These are phyloP conservation scores for Akanthomyces muscarius DNA, from an alignment of 2,329 filamentous ascomycete genomes.

Conservation along the genomic window DNA sequence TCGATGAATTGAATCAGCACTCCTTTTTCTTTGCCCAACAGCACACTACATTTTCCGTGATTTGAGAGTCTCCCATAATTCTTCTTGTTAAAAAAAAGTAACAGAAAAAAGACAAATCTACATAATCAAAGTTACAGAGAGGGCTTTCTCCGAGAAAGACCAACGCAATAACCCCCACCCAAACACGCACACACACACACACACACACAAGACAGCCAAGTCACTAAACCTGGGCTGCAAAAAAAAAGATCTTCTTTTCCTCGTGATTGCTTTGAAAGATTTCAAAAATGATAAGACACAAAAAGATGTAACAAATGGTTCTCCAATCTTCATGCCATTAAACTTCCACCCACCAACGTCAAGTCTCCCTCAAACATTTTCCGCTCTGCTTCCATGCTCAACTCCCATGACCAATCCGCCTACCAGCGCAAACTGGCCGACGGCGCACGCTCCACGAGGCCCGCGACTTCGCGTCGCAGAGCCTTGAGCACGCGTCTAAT, in stretches of 20 bases:
- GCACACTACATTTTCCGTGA: neutral
- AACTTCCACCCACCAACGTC: neutral
- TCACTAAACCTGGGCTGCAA: neutral
- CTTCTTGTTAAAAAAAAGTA: neutral
- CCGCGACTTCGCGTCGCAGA: slow-evolving; percentile 42
- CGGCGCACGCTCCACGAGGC: slow-evolving; percentile 40
- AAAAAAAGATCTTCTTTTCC: slow-evolving; percentile 2
- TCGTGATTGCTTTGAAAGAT: slow-evolving; percentile 6
- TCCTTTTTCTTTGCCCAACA: too few species aligned
- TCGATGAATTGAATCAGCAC: too few species aligned
- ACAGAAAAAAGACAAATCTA: neutral
- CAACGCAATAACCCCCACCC: neutral
- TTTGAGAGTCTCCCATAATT: neutral
- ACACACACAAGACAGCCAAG: neutral
- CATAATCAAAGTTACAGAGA: slow-evolving; percentile 2
- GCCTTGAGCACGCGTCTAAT: slow-evolving; percentile 40
- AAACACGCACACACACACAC: neutral
- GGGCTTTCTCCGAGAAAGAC: neutral
- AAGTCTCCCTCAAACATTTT: neutral
- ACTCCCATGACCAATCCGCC: too few species aligned
- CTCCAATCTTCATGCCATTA: slow-evolving; percentile 2
- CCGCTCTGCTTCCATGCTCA: neutral
- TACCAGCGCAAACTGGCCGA: slow-evolving; percentile 39
- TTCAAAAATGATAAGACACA: slow-evolving; percentile 6
- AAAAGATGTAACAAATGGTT: slow-evolving; percentile 3